Evolutionary conservation across 1,139 yeast species (phyloP), one percentile per base, ranked within the genome.

Genomic region (Sugiyamaella castrensis): DNA sequence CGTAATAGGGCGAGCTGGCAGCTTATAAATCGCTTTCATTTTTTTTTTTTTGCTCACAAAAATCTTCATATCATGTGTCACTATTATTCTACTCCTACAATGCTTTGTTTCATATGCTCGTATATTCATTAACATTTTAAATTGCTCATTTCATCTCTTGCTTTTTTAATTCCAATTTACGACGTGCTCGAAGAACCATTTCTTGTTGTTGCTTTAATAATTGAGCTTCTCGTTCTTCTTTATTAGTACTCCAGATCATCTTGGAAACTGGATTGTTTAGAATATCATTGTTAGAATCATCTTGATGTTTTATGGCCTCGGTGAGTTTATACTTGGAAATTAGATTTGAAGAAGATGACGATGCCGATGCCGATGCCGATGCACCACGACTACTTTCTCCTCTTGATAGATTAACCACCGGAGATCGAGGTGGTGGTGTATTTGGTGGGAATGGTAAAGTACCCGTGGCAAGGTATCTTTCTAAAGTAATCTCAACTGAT

Each of bases 401-500:
- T 19, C 32, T 34, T 9, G 51, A 27, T 15, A 47, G 48, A 8
- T 40, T 5, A 3, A 38, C 40, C 5, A 47, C 16, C 5, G 32
- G 33, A 37, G 40, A 41, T 34, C 36, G 26, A 13, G 19, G 31
- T 2, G 24, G 46, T 12, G 32, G 15, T 16, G 34, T 12, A 34
- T 44, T 76, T n/a, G 87, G 85, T 5, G 92, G 87, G 52, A 70
- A 72, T 11, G 94, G 92, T 51, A 87, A 74, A 4, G 72, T 69
- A 2, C 88, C 89, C 35, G 76, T 76, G 45, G 79, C 76, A 70
- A 88, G 71, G 54, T 74, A 83, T 47, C 82, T 74, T 50, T 88
- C 87, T 16, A 89, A 81, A 0, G 98, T 89, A 9, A 69, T 76
- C 64, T 87, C 92, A 1, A 91, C 91, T 6, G 86, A 82, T 0